Conservation (phyloP, 768 basidiomycete species). For the Leccinum longicurvipes region DNA sequence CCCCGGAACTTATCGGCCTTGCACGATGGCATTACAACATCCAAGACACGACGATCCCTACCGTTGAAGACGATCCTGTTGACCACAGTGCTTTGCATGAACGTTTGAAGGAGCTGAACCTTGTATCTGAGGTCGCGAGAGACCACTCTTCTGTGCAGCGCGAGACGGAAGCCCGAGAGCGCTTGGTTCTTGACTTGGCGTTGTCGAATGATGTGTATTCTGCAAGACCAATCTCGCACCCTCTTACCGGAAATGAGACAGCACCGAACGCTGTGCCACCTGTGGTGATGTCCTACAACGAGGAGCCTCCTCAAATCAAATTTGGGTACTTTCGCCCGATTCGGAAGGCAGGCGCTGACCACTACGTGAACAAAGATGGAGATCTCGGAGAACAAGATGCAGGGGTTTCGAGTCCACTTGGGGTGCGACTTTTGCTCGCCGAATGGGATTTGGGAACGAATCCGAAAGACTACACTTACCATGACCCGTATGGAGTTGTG, state of each 20-base stretch:
- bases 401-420: constrained; percentile 39
- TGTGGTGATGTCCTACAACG: constrained; percentile 45
- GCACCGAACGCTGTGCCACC: constrained; percentile 21
- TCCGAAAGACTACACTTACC: constrained; percentile 48
- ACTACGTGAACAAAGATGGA: constrained; percentile 26
- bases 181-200: constrained; percentile 59
- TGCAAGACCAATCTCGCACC: constrained; percentile 35
- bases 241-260: background rate
- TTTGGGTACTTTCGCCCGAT: constrained; percentile 64
- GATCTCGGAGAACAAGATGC: constrained; percentile 12
- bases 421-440: constrained; percentile 60
- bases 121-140: constrained; percentile 37
- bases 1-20: constrained; percentile 33
- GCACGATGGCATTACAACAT: constrained; percentile 58
- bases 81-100: constrained; percentile 37
- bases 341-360: constrained; percentile 25
- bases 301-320: constrained; percentile 52
- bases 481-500: constrained; percentile 49
- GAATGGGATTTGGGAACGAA: constrained; percentile 64
- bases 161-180: constrained; percentile 56
- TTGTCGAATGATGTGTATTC: constrained; percentile 60
- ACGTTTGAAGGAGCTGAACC: constrained; percentile 42
- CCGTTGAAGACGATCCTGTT: constrained; percentile 37
- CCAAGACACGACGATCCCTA: constrained; percentile 38
- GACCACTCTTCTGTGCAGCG: constrained; percentile 40